phyloP scores from a whole-genome alignment of 805 yeast genomes.

The Metschnikowia anglica region DNA sequence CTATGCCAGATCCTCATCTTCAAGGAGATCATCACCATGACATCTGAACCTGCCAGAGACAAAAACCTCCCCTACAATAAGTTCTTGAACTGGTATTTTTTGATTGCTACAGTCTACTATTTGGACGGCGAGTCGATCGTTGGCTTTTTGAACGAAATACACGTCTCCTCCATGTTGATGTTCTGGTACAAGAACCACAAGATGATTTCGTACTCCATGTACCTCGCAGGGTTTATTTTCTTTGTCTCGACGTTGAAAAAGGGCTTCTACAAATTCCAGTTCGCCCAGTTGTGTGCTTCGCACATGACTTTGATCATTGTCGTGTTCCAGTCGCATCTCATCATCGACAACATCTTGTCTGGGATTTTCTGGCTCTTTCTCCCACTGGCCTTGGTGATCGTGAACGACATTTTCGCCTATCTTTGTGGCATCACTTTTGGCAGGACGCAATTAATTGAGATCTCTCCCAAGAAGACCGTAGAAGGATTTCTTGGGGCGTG shows the following conservation, averaged over 20 bases:
- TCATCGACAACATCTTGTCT: constrained; percentile 81
- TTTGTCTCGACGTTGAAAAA: constrained; percentile 87
- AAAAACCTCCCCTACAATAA: constrained; percentile 80
- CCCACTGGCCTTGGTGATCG: constrained; percentile 88
- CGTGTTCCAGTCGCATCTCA: constrained; percentile 91
- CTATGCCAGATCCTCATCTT: constrained; percentile 79
- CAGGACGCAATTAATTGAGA: constrained; percentile 83
- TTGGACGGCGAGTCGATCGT: constrained; percentile 84
- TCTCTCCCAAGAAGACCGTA: constrained; percentile 95
- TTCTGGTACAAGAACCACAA: constrained; percentile 75
- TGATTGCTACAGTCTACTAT: constrained; percentile 83
- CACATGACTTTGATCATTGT: constrained; percentile 90
- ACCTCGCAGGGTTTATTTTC: constrained; percentile 82
- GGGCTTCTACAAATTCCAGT: constrained; percentile 88
- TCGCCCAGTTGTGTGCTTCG: constrained; percentile 88
- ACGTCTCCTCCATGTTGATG: constrained; percentile 51
- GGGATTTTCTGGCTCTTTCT: constrained; percentile 94
- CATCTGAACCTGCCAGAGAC: constrained; percentile 80
- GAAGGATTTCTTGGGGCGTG: constrained; percentile 98
- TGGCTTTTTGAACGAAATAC: constrained; percentile 56
- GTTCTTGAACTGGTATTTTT: constrained; percentile 88
- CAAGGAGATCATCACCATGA: constrained; percentile 84
- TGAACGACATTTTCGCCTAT: constrained; percentile 94
- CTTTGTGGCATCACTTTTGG: constrained; percentile 97
- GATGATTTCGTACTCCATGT: constrained; percentile 78